Evolutionary conservation across 345 rosid genomes (phyloP).

Genomic region (Moricandia moricandioides): DNA sequence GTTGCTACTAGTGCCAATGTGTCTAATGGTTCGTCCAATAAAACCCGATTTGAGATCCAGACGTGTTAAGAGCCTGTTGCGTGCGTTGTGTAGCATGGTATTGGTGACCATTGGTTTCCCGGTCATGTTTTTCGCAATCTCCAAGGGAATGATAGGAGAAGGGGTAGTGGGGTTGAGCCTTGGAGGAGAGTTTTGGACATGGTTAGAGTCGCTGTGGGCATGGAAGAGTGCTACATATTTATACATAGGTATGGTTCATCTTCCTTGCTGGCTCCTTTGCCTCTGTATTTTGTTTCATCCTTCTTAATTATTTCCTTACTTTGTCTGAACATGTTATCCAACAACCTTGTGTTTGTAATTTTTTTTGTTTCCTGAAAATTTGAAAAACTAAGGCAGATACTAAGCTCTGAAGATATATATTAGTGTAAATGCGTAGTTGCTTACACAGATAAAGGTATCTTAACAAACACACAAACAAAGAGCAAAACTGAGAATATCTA

Average conservation of each 20-base stretch:
- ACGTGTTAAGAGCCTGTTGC: conserved; percentile 37
- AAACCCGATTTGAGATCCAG: conserved; percentile 49
- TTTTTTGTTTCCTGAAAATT: neutral
- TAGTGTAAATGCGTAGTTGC: neutral
- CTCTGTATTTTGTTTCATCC: conserved; percentile 57
- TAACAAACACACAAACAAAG: neutral
- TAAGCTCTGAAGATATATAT: neutral
- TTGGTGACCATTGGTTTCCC: conserved; percentile 59
- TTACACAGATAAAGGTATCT: neutral
- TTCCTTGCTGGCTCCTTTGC: conserved; percentile 69
- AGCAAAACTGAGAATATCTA: conserved; percentile 30
- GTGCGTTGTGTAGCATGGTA: conserved; percentile 51
- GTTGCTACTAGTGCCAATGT: conserved; percentile 65
- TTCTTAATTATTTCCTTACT: conserved; percentile 27
- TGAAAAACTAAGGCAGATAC: neutral
- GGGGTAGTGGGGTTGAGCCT: conserved; percentile 44
- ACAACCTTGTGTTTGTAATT: neutral
- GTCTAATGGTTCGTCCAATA: conserved; percentile 73
- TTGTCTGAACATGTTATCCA: neutral
- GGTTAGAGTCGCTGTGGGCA: conserved; percentile 83
- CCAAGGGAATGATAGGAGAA: conserved; percentile 42
- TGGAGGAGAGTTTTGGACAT: conserved; percentile 74
- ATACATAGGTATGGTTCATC: conserved; percentile 75
- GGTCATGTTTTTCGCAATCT: conserved; percentile 52
- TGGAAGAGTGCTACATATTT: conserved; percentile 97